Percentiles rank a stretch among this genome's conserved stretches.
Conservation (phyloP, 352 stramenopile species). For the Phytophthora sp. region DNA sequence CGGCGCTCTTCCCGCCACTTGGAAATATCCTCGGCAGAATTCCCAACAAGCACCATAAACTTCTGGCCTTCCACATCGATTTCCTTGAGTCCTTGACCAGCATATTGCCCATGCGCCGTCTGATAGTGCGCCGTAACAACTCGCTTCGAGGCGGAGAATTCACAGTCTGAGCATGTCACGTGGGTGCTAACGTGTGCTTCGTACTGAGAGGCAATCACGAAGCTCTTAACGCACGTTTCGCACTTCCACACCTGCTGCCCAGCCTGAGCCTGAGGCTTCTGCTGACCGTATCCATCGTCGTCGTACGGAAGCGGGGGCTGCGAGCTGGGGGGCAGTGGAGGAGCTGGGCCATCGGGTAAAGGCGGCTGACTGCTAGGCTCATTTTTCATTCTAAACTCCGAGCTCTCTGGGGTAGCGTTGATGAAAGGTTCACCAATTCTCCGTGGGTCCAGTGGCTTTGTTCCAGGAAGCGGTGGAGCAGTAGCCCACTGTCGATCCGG, state of each 20-base stretch:
- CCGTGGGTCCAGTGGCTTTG: slow-evolving; percentile 31
- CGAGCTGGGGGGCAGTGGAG: slow-evolving; percentile 24
- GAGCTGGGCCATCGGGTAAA: slow-evolving; percentile 24
- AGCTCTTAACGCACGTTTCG: slow-evolving; percentile 76
- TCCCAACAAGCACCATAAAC: slow-evolving; percentile 85
- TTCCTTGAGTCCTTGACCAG: slow-evolving; percentile 75
- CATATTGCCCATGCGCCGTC: slow-evolving; percentile 72
- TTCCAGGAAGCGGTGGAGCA: slow-evolving; percentile 5
- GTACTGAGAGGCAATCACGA: slow-evolving; percentile 71
- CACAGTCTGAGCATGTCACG: slow-evolving; percentile 68
- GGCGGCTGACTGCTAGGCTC: slow-evolving; percentile 18
- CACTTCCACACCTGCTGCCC: slow-evolving; percentile 52
- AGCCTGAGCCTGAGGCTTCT: slow-evolving; percentile 18
- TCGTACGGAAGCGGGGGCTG: slow-evolving; percentile 30
- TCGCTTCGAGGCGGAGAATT: slow-evolving; percentile 77
- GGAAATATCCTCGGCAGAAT: slow-evolving; percentile 80
- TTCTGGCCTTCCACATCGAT: slow-evolving; percentile 89
- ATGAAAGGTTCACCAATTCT: slow-evolving; percentile 14
- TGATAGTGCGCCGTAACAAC: slow-evolving; percentile 77
- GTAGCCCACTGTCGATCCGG: slow-evolving; percentile 20
- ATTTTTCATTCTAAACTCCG: slow-evolving; percentile 10
- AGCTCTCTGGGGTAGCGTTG: neutral
- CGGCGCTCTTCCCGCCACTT: slow-evolving; percentile 81
- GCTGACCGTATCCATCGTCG: slow-evolving; percentile 23
- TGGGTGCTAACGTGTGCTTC: slow-evolving; percentile 77